These are phyloP conservation scores for Knoxdaviesia proteae DNA, from an alignment of 2,329 filamentous ascomycete genomes.

Conservation along the genomic window DNA sequence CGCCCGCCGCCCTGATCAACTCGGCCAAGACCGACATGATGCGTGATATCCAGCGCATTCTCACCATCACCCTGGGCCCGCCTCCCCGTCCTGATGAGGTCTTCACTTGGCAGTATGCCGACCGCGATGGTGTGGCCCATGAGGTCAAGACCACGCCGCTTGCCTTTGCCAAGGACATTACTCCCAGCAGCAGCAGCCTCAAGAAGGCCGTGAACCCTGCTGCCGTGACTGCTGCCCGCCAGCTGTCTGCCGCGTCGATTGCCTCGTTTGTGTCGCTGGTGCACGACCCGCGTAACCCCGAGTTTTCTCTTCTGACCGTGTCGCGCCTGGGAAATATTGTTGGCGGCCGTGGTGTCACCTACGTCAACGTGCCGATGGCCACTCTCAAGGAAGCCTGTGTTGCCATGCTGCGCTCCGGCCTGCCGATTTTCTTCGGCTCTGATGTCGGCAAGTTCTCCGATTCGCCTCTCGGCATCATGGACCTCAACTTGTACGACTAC, in stretches of 20 bases:
- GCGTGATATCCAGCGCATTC: conserved; percentile 56
- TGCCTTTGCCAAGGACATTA: conserved; percentile 48
- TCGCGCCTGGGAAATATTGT: conserved; percentile 64
- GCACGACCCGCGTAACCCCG: conserved; percentile 64
- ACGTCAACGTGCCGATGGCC: conserved; percentile 62
- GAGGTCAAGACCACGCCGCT: conserved; percentile 44
- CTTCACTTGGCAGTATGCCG: conserved; percentile 68
- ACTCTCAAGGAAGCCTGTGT: conserved; percentile 55
- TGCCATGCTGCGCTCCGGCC: conserved; percentile 54
- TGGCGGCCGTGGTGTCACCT: conserved; percentile 53
- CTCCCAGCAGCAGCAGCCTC: conserved; percentile 28
- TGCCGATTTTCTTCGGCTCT: conserved; percentile 74
- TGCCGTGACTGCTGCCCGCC: background rate
- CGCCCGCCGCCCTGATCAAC: conserved; percentile 17
- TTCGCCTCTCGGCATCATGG: conserved; percentile 51
- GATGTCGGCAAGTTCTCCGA: conserved; percentile 75
- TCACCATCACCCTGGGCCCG: conserved; percentile 67
- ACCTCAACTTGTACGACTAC: conserved; percentile 57
- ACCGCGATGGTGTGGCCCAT: conserved; percentile 43
- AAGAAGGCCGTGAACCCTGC: conserved; percentile 10
- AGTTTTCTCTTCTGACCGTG: conserved; percentile 53
- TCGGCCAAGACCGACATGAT: conserved; percentile 52
- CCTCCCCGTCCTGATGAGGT: conserved; percentile 46
- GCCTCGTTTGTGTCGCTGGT: conserved; percentile 59
- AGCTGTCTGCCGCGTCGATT: conserved; percentile 36